phyloP scores from a whole-genome alignment of 768 basidiomycete species.

The Exidia glandulosa region DNA sequence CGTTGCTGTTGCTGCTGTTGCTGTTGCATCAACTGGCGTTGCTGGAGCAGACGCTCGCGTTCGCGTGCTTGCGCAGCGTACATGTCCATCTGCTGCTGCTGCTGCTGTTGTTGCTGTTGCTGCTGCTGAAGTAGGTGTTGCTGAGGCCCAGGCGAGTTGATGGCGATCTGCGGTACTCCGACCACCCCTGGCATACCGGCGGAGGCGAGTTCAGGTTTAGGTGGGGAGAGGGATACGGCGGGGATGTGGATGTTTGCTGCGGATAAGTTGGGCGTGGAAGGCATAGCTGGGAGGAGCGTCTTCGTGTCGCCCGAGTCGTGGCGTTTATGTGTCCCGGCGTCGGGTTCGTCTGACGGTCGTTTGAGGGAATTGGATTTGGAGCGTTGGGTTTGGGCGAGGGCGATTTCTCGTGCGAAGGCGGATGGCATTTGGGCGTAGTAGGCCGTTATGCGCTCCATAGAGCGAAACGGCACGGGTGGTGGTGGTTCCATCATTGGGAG shows the following conservation, averaged over 20 bases:
- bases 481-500: conserved; percentile 51
- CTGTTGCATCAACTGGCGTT: conserved; percentile 24
- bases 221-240: background rate
- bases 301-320: conserved; percentile 60
- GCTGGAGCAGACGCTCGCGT: conserved; percentile 25
- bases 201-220: background rate
- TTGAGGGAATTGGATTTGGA: conserved; percentile 28
- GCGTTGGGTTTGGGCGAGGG: conserved; percentile 26
- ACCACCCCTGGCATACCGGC: background rate
- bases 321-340: conserved; percentile 41
- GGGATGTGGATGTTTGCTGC: background rate
- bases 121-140: background rate
- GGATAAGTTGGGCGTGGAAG: too few species aligned
- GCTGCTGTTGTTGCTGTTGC: conserved; percentile 4
- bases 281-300: too few species aligned
- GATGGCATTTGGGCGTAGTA: conserved; percentile 51
- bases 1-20: background rate
- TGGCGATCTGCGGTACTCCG: background rate
- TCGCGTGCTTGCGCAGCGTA: conserved; percentile 19
- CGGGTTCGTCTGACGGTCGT: conserved; percentile 44
- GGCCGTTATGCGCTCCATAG: conserved; percentile 51
- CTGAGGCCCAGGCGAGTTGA: too few species aligned
- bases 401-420: conserved; percentile 53
- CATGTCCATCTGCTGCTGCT: conserved; percentile 19
- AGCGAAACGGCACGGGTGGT: conserved; percentile 25